phyloP scores from a whole-genome alignment of 805 yeast species.

The Saccharomycopsis sp. region DNA sequence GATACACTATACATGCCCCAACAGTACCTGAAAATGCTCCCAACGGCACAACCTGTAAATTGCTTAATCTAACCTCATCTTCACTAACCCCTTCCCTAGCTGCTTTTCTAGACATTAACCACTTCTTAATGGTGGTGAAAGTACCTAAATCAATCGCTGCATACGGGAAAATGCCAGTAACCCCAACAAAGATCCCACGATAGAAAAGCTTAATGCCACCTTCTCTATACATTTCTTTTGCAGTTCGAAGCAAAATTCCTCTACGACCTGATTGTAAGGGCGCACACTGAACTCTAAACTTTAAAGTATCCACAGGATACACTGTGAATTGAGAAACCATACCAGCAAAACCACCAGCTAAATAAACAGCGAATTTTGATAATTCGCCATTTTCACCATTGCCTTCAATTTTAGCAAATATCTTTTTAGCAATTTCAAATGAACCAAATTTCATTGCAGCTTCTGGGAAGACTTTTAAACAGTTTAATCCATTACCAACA shows the following conservation, averaged over 20 bases:
- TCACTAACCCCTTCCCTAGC: conserved; percentile 40
- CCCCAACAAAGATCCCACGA: conserved; percentile 85
- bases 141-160: conserved; percentile 96
- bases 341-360: conserved; percentile 96
- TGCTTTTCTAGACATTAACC: conserved; percentile 64
- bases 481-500: conserved; percentile 92
- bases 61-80: conserved; percentile 69
- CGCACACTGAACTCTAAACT: conserved; percentile 91
- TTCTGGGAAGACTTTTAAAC: conserved; percentile 92
- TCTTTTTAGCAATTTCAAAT: conserved; percentile 77
- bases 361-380: conserved; percentile 71
- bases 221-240: conserved; percentile 66
- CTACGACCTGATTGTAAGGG: conserved; percentile 54
- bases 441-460: conserved; percentile 96
- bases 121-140: conserved; percentile 75
- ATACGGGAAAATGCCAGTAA: conserved; percentile 93
- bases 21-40: conserved; percentile 95
- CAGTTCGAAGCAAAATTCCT: conserved; percentile 67
- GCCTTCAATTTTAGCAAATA: conserved; percentile 71
- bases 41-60: conserved; percentile 72
- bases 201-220: conserved; percentile 80
- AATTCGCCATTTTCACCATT: conserved; percentile 60
- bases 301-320: conserved; percentile 92
- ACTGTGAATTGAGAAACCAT: conserved; percentile 88
- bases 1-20: conserved; percentile 94